Evolutionary conservation across 2,329 filamentous ascomycete species (phyloP).

Genomic region (Botryotinia narcissicola): DNA sequence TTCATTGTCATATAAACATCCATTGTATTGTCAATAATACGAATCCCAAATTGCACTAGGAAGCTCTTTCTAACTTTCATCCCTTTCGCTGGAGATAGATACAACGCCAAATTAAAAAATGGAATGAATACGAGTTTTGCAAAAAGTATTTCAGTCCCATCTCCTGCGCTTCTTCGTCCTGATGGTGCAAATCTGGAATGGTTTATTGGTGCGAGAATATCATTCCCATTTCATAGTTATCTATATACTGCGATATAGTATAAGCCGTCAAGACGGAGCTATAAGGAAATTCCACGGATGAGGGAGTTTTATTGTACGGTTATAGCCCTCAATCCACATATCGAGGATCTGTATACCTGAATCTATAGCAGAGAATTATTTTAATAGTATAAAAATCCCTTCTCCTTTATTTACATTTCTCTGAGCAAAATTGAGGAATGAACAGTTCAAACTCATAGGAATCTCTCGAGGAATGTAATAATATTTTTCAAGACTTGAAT

Average conservation of each 20-base stretch:
- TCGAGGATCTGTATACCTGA: background rate
- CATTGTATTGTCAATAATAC: too few species aligned
- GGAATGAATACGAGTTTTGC: too few species aligned
- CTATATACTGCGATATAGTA: accelerated
- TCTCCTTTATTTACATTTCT: background rate
- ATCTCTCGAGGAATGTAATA: background rate
- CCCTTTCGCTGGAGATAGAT: too few species aligned
- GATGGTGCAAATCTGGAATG: too few species aligned
- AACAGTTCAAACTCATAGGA: background rate
- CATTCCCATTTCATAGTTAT: background rate
- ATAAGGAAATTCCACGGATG: accelerated
- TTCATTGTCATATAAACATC: background rate
- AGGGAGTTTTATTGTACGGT: too few species aligned
- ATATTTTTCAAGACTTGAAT: background rate
- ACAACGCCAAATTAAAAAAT: too few species aligned
- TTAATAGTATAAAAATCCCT: background rate
- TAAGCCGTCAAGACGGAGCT: accelerated
- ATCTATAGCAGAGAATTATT: background rate
- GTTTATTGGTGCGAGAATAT: background rate
- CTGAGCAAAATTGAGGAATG: background rate
- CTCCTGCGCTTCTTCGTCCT: too few species aligned
- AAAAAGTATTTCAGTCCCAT: too few species aligned
- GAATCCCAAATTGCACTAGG: too few species aligned
- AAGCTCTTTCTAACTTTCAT: too few species aligned
- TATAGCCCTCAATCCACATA: too few species aligned